Evolutionary conservation across 768 basidiomycete genomes (phyloP), one percentile per base, ranked within the genome.

Genomic region (Wakefieldia striispora): DNA sequence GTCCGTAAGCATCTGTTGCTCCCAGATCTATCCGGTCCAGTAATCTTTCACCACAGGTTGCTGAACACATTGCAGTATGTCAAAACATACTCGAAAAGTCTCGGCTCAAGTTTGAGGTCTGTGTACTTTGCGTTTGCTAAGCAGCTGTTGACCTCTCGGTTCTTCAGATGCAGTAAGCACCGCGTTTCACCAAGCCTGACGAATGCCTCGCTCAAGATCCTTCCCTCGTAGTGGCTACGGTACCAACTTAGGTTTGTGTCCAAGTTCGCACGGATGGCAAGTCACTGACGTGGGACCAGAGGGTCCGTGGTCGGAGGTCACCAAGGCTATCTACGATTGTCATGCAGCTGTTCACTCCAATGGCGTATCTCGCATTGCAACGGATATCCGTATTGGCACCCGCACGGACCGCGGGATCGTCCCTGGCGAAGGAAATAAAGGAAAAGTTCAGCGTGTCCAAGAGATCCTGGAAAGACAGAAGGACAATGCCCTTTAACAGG

Each of bases 381-480:
- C 95, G 12, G 95, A 98, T 70, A 88, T 97, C 51, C 86, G 95
- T 23, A 95, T 98, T 45, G 95, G 95, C 37, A 97, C 95, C 1
- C 83, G 95, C 40, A 77, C 80, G 20, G 83, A 95, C 68, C 80
- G 84, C 51, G 72, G 78, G 34, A 76, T 85, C 16, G 67, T 70
- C 5, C 75, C 77, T 1, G 87, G 85, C 6, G 73, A 79, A 38
- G 92, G 86, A 7, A 97, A 97, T 56, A 82, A 82, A 19, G 73
- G 71, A 45, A 97, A 98, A 64, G 79, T 97, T 14, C 74, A 75
- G 43, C 79, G 93, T 23, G 93, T 98, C 8, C 76, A 88, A 57
- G 85, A 85, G 40, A 90, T 97, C 36, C 68, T 98, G 21, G 73
- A 75, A 8, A 73, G 67, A 56, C 62, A 68, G 35, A 47, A 13